Evolutionary conservation across 2,329 filamentous ascomycete species (phyloP).

Genomic region (Pleoardoris graminearum): DNA sequence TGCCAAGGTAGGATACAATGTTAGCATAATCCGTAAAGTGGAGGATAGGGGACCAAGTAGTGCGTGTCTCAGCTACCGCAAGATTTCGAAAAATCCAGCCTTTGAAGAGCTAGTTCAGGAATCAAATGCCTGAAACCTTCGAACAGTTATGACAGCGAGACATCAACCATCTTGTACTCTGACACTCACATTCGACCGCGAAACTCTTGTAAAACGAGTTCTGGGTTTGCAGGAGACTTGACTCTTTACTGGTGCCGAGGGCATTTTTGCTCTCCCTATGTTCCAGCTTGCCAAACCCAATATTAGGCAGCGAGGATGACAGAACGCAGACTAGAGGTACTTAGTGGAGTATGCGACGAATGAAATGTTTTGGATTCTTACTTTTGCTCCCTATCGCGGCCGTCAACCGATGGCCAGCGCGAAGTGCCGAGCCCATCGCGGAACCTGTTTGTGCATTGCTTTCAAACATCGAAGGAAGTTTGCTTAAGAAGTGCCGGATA

Average conservation of each 20-base stretch:
- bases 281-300: slow-evolving; percentile 86
- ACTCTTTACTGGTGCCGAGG: slow-evolving; percentile 95
- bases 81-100: too few relatives aligned
- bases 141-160: too few relatives aligned
- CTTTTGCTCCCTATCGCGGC: slow-evolving; percentile 92
- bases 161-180: too few relatives aligned
- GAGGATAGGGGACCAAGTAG: too few relatives aligned
- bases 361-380: too few relatives aligned
- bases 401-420: slow-evolving; percentile 94
- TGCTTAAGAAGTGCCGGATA: slow-evolving; percentile 87
- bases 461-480: slow-evolving; percentile 95
- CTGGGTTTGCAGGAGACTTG: slow-evolving; percentile 80
- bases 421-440: slow-evolving; percentile 92
- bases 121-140: too few relatives aligned
- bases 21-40: too few relatives aligned
- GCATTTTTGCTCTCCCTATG: slow-evolving; percentile 93
- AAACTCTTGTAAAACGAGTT: slow-evolving; percentile 99
- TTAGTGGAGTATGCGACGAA: too few relatives aligned
- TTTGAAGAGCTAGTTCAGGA: too few relatives aligned
- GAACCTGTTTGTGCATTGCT: slow-evolving; percentile 86
- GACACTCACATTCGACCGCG: too few relatives aligned
- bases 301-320: slow-evolving; percentile 84
- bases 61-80: too few relatives aligned
- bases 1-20: too few relatives aligned
- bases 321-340: slow-evolving; percentile 91